Base-by-base conservation (phyloP, 1,139 yeast genomes). In the Scheffersomyces illinoinensis region DNA sequence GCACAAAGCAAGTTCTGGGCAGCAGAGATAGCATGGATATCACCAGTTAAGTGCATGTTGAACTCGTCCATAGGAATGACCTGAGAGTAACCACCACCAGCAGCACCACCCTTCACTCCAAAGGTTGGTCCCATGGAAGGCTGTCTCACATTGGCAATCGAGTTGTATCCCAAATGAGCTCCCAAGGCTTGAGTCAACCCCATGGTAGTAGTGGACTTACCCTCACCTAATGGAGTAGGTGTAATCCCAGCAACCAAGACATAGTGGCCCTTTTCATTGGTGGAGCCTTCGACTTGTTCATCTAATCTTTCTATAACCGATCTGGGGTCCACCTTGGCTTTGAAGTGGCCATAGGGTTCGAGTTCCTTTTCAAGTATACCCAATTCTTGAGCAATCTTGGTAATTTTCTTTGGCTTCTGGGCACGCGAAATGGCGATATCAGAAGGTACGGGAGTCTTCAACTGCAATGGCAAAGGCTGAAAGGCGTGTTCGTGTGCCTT, bases 71-170 rank as follows among this genome's bases (percentile, higher is more conserved):
- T 90, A 56, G 96, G 96, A 69, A 90, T 89, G 24, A 89, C 95
- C 73, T 90, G 95, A 7, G 96, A 83, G 70, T 89, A 89, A 57
- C 95, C 95, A 71, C 95, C 96, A 66, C 96, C 96, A 12, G 96
- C 95, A 62, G 96, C 96, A 73, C 95, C 95, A 71, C 96, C 96
- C 74, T 90, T 90, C 59, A 89, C 91, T 73, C 96, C 96, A 68
- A 90, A 89, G 10, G 95, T 90, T 57, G 96, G 96, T 23, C 96
- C 96, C 93, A 89, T 89, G 17, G 93, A 88, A 17, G 96, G 95
- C 71, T 90, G 96, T 75, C 96, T 84, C 54, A 90, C 93, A 67
- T 89, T 89, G 57, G 95, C 96, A 72, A 90, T 83, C 18, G 91
- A 83, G 60, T 89, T 87, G 64, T 81, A 82, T 53, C 85, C 83